Evolutionary conservation across 2,329 filamentous ascomycete species (phyloP), one percentile per base, ranked within the genome.

Genomic region (Verticillium dahliae): DNA sequence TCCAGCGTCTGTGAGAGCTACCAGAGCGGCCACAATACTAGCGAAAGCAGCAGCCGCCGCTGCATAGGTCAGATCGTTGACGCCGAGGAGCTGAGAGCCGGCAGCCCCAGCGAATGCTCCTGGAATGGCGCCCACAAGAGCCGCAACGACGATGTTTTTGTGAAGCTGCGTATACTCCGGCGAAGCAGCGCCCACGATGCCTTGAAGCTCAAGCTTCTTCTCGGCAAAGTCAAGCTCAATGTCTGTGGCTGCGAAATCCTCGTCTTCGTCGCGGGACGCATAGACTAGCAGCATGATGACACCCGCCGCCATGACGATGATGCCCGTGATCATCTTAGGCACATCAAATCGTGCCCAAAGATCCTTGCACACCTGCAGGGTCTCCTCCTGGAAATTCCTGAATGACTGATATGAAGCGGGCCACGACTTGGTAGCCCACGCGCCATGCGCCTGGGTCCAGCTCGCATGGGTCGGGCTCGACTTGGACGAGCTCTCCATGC

Each of bases 301-400:
- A 3, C 90, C 87, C 31, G 85, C 76, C 3, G 85, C 81, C 64
- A 96, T 84, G 60, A 96, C 84, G 0, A 75, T 72, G 41, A 98
- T 86, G 56, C 95, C 95, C 65, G 90, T 81, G 14, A 89, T 70
- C 92, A 99, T 99, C 72, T 89, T 90, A 2, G 86, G 82, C 22
- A 97, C 81, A 72, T 99, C 92, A 68, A 99, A 99, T 39, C 90
- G 86, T 27, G 95, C 92, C 95, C 95, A 99, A 15, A 98, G 79
- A 45, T 82, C 84, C 71, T 92, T 90, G 78, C 91, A 98, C 13
- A 94, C 82, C 34, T 81, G 81, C 55, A 99, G 80, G 0, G 90
- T 97, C 70, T 91, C 86, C 35, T 80, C 80, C 72, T 97, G 92
- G 71, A 96, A 98, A 11, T 81, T 79, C 15, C 82, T 78, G 69